These are phyloP conservation scores for Micractinium conductrix DNA, from an alignment of 139 green algal genomes.

Conservation along the genomic window DNA sequence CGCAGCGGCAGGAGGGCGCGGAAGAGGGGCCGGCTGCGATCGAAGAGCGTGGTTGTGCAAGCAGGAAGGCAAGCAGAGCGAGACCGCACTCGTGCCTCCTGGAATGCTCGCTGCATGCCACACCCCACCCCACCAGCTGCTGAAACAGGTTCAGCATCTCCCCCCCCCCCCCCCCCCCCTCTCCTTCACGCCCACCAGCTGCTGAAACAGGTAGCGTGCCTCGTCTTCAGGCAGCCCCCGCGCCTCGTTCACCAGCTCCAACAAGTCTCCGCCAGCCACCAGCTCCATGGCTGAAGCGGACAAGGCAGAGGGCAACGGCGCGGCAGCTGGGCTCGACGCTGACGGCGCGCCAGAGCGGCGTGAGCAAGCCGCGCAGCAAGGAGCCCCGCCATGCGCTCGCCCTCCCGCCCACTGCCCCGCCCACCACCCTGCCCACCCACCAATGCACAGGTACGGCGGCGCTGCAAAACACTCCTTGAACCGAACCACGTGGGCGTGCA, in stretches of 20 bases:
- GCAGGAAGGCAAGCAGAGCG: background rate
- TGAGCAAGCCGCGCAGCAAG: too few relatives aligned
- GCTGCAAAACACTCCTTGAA: conserved; percentile 13
- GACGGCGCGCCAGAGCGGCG: too few relatives aligned
- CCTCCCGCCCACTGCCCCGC: too few relatives aligned
- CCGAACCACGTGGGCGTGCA: conserved; percentile 19
- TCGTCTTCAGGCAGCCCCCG: background rate
- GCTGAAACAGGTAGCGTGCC: conserved; percentile 18
- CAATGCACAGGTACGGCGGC: conserved; percentile 5
- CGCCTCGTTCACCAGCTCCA: background rate
- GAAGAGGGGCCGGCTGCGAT: background rate
- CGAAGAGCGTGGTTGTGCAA: background rate
- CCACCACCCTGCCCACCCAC: too few relatives aligned
- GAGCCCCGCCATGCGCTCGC: too few relatives aligned
- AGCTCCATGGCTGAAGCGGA: conserved; percentile 12
- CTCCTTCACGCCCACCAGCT: background rate
- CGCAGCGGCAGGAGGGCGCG: background rate
- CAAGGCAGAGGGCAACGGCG: too few relatives aligned
- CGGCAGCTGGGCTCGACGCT: too few relatives aligned
- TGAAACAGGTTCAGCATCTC: background rate
- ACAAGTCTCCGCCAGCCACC: background rate
- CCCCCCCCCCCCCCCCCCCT: too few relatives aligned
- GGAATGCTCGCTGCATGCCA: background rate
- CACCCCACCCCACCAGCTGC: background rate
- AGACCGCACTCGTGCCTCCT: background rate